Evolutionary conservation across 2,329 filamentous ascomycete genomes (phyloP).

Genomic region (Zymoseptoria tritici): DNA sequence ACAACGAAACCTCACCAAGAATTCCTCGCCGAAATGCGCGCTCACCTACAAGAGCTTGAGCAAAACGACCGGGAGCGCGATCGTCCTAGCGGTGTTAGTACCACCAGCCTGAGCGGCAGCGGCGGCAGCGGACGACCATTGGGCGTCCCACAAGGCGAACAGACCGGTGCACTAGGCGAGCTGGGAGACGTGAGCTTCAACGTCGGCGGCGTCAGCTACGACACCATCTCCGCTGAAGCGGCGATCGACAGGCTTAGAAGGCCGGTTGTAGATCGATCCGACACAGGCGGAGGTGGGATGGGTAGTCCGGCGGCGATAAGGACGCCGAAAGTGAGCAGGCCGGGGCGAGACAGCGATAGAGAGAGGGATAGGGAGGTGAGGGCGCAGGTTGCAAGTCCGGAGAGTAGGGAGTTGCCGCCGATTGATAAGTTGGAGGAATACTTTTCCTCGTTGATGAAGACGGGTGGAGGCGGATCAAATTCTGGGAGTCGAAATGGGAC

Average conservation of each 20-base stretch:
- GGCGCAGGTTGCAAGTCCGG: conserved; percentile 11
- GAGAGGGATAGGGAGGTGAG: conserved; percentile 32
- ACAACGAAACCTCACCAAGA: conserved; percentile 28
- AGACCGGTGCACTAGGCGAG: conserved; percentile 26
- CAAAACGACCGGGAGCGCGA: conserved; percentile 52
- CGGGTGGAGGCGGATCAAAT: conserved; percentile 29
- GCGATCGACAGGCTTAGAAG: conserved; percentile 29
- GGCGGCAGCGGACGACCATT: conserved; percentile 6
- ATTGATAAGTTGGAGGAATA: conserved; percentile 53
- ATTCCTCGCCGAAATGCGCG: conserved; percentile 30
- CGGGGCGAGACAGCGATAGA: neutral
- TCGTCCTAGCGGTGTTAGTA: conserved; percentile 10
- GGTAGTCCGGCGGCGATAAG: conserved; percentile 1
- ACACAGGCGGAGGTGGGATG: neutral
- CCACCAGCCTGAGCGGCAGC: conserved; percentile 14
- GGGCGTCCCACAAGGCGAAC: conserved; percentile 31
- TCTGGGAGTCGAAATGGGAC: conserved; percentile 11
- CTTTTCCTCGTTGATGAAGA: conserved; percentile 53
- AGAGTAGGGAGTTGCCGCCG: conserved; percentile 40
- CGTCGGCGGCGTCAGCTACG: conserved; percentile 82
- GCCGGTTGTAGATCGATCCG: neutral
- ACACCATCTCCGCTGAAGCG: conserved; percentile 25
- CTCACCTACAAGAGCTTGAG: conserved; percentile 69
- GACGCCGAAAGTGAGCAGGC: neutral
- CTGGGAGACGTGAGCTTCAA: conserved; percentile 57